Evolutionary conservation across 2,329 filamentous ascomycete genomes (phyloP), one percentile per base, ranked within the genome.

Genomic region (Didymella segeticola): DNA sequence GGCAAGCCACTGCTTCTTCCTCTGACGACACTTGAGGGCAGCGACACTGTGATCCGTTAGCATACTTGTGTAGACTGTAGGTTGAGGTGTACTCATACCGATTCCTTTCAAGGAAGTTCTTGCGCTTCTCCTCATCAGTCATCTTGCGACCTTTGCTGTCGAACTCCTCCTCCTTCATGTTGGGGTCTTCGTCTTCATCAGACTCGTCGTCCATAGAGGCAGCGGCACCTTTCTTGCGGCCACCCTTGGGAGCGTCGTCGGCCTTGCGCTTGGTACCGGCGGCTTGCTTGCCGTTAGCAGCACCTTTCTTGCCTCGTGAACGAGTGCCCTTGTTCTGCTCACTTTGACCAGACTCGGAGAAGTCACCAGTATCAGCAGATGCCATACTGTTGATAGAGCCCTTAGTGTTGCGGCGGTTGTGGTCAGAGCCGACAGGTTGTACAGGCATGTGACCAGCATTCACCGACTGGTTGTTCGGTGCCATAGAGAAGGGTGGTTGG

Each of bases 1-100:
- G 26, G 90, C 90, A 53, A 98, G 84, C 95, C 95, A 99, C 73
- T 98, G 95, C 83, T 99, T 99, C 83, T 99, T 99, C 17, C 95
- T 86, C 75, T 99, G 95, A 57, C 95, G 89, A 76, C 95, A 99
- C 73, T 99, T 99, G 55, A 99, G 82, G 3, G 95, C 95, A 58
- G 95, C 95, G 61, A 99, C 92, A 72, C 95, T 97, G 61, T 19
- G 20, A 25, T 6, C 33, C 22, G 50, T 75, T 61, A 75, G 68
- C n/a, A 56, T 22, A 37, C 12, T 22, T 2, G 14, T n/a, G 17
- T 4, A 12, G n/a, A 2, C 15, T 11, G 12, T 23, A 23, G 7
- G 41, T 8, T 26, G 42, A 33, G 14, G 36, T 9, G 36, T 10
- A 23, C 41, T 78, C 86, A 68, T 86, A 96, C 93, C 93, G 87